Evolutionary conservation across 1,139 yeast genomes (phyloP).

Genomic region (Geotrichum australiense): DNA sequence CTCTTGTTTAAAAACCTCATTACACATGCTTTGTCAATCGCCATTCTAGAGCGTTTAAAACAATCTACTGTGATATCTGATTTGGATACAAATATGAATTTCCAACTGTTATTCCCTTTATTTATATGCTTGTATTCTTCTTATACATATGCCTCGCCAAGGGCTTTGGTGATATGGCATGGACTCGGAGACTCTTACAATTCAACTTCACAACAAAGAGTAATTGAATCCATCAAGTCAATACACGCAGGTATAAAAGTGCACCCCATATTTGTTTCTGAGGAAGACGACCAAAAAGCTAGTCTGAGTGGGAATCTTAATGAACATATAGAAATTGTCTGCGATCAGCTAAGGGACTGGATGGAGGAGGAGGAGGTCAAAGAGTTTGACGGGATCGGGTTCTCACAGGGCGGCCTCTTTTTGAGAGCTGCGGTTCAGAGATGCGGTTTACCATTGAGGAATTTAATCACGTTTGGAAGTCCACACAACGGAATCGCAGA

Average conservation of each 20-base stretch:
- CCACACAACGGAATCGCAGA: constrained; percentile 77
- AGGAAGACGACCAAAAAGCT: constrained; percentile 23
- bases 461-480: constrained; percentile 67
- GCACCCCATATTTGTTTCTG: constrained; percentile 34
- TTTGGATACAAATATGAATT: no score
- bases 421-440: constrained; percentile 57
- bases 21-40: no score
- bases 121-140: no score
- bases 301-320: constrained; percentile 26
- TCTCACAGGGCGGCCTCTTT: constrained; percentile 78
- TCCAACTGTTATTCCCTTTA: no score
- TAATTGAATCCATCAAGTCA: constrained; percentile 39
- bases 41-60: no score
- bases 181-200: constrained; percentile 75
- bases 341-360: constrained; percentile 35
- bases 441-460: constrained; percentile 45
- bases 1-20: no score
- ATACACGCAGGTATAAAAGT: constrained; percentile 47
- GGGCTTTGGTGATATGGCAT: constrained; percentile 74
- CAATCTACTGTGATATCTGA: no score
- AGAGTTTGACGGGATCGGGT: constrained; percentile 73
- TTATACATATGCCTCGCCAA: no score
- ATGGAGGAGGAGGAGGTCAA: constrained; percentile 26
- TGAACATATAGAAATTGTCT: constrained; percentile 33
- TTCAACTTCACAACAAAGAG: constrained; percentile 51